Evolutionary conservation across 169 alveolate genomes (phyloP), one percentile per base, ranked within the genome.

Genomic region (Plasmodium falciparum): DNA sequence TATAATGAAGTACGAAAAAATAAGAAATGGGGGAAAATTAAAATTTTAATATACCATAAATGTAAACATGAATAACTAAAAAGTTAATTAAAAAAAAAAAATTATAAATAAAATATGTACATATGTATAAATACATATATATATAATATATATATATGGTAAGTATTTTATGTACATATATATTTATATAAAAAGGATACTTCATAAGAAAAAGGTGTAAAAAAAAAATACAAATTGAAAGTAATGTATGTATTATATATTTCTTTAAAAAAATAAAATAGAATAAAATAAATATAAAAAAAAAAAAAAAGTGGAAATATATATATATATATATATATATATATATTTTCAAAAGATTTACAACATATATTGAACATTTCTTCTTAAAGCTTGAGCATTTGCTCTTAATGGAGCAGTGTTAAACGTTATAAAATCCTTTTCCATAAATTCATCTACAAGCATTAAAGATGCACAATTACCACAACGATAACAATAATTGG

Each of bases 401-500:
- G 88, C 93, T 15, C 88, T 22, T 15, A 78, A 59, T 7, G 98
- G 98, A 59, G 98, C 98, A 5, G 98, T 96, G 71, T 96, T 97
- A 66, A 97, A 97, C 49, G 97, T 86, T 39, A 95, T 89, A 91
- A 95, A 96, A 12, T 93, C 95, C 33, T 94, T 92, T 62, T 97
- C 97, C 97, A 97, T 95, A 75, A 95, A 93, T 89, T 98, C 99
- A 94, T 98, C 99, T 17, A 97, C 96, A 75, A 97, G 98, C 97
- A 98, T 95, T n/a, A 98, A 92, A 0, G 99, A 98, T 17, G 99
- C 99, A 63, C 95, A 98, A 76, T 98, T 98, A 11, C 98, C 98
- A 73, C 99, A 97, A 50, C 99, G 95, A 92, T 97, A 98, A 74
- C 99, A 98, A 91, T 98, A 98, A 94, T 98, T 98, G 9, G 99